Evolutionary conservation across 1,284 basidiomycete genomes (phyloP).

Genomic region (Pseudozyma tsukubaensis): DNA sequence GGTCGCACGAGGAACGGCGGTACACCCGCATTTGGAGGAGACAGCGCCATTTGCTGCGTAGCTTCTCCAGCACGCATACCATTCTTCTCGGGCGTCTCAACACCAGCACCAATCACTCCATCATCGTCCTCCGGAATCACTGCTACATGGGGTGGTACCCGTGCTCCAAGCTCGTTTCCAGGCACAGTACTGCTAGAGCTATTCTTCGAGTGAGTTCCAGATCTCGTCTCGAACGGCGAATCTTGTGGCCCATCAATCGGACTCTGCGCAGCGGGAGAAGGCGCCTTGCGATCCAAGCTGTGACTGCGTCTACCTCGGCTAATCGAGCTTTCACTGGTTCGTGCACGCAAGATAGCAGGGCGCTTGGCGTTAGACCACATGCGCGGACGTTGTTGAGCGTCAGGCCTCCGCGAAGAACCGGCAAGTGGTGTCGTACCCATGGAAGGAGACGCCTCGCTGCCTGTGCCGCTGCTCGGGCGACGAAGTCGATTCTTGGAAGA

Average conservation of each 20-base stretch:
- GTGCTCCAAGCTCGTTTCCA: slow-evolving; percentile 13
- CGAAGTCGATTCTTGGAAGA: slow-evolving; percentile 14
- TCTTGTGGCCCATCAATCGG: slow-evolving; percentile 16
- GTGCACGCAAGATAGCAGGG: slow-evolving; percentile 32
- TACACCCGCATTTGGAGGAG: slow-evolving; percentile 11
- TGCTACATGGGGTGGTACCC: slow-evolving; percentile 27
- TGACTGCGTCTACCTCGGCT: slow-evolving; percentile 29
- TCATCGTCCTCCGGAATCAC: slow-evolving; percentile 43
- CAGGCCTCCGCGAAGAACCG: slow-evolving; percentile 22
- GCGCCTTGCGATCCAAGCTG: slow-evolving; percentile 21
- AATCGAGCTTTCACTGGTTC: slow-evolving; percentile 40
- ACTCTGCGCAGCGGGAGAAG: slow-evolving; percentile 23
- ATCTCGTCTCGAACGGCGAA: slow-evolving; percentile 5
- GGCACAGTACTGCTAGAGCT: slow-evolving; percentile 32
- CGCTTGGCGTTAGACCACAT: slow-evolving; percentile 39
- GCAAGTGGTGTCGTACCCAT: slow-evolving; percentile 7
- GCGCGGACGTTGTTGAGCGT: slow-evolving; percentile 22
- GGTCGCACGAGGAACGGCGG: slow-evolving; percentile 16
- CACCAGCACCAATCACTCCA: slow-evolving; percentile 2
- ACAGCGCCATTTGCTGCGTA: slow-evolving; percentile 19
- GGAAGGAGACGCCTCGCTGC: slow-evolving; percentile 32
- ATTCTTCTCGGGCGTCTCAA: slow-evolving; percentile 6
- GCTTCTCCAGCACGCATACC: neutral
- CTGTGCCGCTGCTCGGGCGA: slow-evolving; percentile 27
- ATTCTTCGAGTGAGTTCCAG: slow-evolving; percentile 31